Evolutionary conservation across 2,329 filamentous ascomycete species (phyloP).

Genomic region (Colletotrichum sp.): DNA sequence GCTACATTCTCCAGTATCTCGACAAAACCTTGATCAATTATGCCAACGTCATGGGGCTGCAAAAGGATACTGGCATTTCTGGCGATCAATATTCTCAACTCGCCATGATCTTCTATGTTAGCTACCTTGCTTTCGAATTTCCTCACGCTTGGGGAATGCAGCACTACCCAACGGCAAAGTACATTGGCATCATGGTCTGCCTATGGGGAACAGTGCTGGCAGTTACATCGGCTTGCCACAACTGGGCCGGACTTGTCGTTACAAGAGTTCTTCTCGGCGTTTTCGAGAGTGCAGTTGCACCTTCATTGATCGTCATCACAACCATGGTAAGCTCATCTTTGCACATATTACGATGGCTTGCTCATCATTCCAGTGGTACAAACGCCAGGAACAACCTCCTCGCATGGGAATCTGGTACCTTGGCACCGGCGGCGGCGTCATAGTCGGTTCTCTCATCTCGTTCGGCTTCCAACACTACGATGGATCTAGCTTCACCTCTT

Average conservation of each 20-base stretch:
- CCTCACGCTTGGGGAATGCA: constrained; percentile 63
- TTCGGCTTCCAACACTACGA: constrained; percentile 62
- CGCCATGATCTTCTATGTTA: constrained; percentile 62
- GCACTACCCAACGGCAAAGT: constrained; percentile 26
- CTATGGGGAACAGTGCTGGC: constrained; percentile 48
- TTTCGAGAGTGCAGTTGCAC: constrained; percentile 37
- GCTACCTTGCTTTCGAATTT: constrained; percentile 65
- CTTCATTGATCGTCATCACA: constrained; percentile 51
- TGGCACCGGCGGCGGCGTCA: constrained; percentile 62
- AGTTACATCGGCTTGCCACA: constrained; percentile 25
- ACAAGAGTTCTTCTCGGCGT: constrained; percentile 25
- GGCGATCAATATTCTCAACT: constrained; percentile 62
- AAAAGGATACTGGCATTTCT: constrained; percentile 52
- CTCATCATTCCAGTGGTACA: constrained; percentile 39
- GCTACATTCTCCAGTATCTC: constrained; percentile 15
- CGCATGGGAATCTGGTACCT: constrained; percentile 70
- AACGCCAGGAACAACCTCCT: constrained; percentile 61
- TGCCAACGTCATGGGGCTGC: constrained; percentile 59
- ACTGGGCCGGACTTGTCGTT: constrained; percentile 22
- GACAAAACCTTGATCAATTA: constrained; percentile 35
- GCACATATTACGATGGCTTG: background rate
- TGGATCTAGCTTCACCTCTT: constrained; percentile 31
- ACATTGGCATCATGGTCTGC: constrained; percentile 32
- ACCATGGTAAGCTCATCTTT: constrained; percentile 30
- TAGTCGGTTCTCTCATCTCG: constrained; percentile 60